Evolutionary conservation across 768 basidiomycete genomes (phyloP), one percentile per base, ranked within the genome.

Genomic region (Omphalotus guepiniiformis): DNA sequence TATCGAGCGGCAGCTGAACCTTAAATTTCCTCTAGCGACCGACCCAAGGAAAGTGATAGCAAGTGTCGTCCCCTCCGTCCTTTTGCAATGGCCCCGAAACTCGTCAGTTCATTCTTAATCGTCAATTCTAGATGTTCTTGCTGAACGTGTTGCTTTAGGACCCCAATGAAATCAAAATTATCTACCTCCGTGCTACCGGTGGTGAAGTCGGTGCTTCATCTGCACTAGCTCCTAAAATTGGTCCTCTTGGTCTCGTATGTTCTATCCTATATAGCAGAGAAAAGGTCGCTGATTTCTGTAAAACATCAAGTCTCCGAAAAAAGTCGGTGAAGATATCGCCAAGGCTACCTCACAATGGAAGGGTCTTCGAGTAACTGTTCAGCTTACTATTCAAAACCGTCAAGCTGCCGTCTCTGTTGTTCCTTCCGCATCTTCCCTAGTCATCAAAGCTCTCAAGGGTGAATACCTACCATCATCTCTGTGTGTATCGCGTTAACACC

Each of bases 321-420:
- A 98, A 78, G 96, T 99, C 72, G 96, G 96, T 73, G 96, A 99
- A 91, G 96, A 99, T 74, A 99, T 99, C 66, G 96, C 96, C 60
- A 99, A 99, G 71, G 95, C 95, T 49, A 99, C 96, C 51, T 81
- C 84, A 39, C 85, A 85, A 66, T 99, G 96, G 96, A 99, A 99
- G 73, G 96, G 96, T 75, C 91, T 98, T 65, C 92, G 94, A 53
- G 95, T 99, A 50, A 98, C 96, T 56, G 93, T 98, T 56, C 93
- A 97, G 71, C 83, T 98, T 52, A 98, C 95, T 51, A 97, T 98
- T 71, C 96, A 98, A 81, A 99, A 99, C 74, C 93, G 96, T 71
- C 96, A 99, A 83, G 96, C 96, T 47, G 75, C 87, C 56, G 93
- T 97, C 63, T 79, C 93, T 49, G 94, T 98, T 59, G 95, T 99